Base-by-base conservation (phyloP, 805 yeast species). In the Metschnikowia cerradonensis region DNA sequence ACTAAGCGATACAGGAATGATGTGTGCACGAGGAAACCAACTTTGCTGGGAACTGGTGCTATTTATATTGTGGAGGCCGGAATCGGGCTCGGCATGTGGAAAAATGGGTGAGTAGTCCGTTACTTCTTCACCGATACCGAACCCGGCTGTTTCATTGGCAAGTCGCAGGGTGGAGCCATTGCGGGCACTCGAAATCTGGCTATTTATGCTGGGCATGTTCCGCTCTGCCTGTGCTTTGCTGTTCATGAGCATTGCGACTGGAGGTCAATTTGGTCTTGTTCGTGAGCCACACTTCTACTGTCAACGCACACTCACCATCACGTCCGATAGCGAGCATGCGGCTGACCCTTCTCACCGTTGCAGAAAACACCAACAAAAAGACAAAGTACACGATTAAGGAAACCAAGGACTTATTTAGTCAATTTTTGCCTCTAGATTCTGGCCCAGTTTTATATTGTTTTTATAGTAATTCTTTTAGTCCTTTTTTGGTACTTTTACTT, bases 1-100 rank as follows among this genome's bases (percentile, higher is more conserved):
- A 35, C 59, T 56, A 35, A 57, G 54, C 4, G 53, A 46, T 15
- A 55, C 54, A 3, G 49, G 45, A 14, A 55, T 44, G 13, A 54
- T 44, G 17, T 54, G 53, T 2, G 53, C 41, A 35, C 42, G 32
- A 6, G 57, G 57, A n/a, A 54, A 55, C 51, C 54, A 52, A 3
- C 35, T 44, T 15, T 48, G 43, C 38, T 20, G 31, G 32, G 45
- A 33, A 4, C 13, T 33, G 31, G 45, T n/a, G 38, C 31, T 34
- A 7, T 32, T 34, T 13, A 14, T 32, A 20, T 41, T 32, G 36
- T 19, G 20, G 20, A 32, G 15, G 36, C 37, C 45, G 26, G 19
- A 4, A 36, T n/a, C 37, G n/a, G 35, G 34, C 15, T 41, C 23
- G 3, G 45, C 3, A 2, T 41, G 45, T 10, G 26, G 36, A 20